Evolutionary conservation across 2,329 filamentous ascomycete species (phyloP).

Genomic region (Elsinoe arachidis): DNA sequence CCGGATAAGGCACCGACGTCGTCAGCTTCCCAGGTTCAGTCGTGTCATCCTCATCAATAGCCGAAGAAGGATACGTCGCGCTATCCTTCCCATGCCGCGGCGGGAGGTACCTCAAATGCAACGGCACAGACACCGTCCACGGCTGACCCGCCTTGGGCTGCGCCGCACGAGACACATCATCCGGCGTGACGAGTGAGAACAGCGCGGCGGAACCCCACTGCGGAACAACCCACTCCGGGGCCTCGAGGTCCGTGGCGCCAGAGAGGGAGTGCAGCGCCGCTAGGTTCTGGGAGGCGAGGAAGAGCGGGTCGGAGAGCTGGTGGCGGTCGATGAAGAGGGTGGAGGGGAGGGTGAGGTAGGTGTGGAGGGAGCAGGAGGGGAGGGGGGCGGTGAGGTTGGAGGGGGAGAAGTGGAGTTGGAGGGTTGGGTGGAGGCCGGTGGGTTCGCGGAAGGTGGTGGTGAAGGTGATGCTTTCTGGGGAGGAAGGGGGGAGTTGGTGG

Average conservation of each 20-base stretch:
- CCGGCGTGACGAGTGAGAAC: slow-evolving; percentile 59
- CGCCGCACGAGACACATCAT: slow-evolving; percentile 15
- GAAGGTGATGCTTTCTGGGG: slow-evolving; percentile 31
- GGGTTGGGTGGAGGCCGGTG: slow-evolving; percentile 73
- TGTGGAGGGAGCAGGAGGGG: slow-evolving; percentile 61
- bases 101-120: slow-evolving; percentile 75
- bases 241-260: slow-evolving; percentile 79
- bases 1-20: slow-evolving; percentile 65
- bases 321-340: slow-evolving; percentile 80
- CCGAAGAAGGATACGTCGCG: slow-evolving; percentile 37
- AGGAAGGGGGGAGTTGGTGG: slow-evolving; percentile 41
- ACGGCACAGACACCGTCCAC: slow-evolving; percentile 64
- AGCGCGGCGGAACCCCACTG: slow-evolving; percentile 74
- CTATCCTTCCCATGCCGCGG: slow-evolving; percentile 38
- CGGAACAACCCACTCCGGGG: slow-evolving; percentile 68
- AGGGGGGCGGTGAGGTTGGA: slow-evolving; percentile 39
- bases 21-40: slow-evolving; percentile 21
- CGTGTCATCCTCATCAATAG: not conserved
- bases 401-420: slow-evolving; percentile 57
- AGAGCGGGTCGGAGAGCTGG: slow-evolving; percentile 67
- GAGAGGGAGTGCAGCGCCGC: slow-evolving; percentile 57
- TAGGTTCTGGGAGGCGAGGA: slow-evolving; percentile 73
- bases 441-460: slow-evolving; percentile 63
- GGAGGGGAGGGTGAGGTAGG: slow-evolving; percentile 75
- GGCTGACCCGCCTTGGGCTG: slow-evolving; percentile 12